Percentiles rank a stretch among this genome's conserved stretches.
phyloP scores from a whole-genome alignment of 2,329 filamentous ascomycete genomes.

The Sporothrix luriei region DNA sequence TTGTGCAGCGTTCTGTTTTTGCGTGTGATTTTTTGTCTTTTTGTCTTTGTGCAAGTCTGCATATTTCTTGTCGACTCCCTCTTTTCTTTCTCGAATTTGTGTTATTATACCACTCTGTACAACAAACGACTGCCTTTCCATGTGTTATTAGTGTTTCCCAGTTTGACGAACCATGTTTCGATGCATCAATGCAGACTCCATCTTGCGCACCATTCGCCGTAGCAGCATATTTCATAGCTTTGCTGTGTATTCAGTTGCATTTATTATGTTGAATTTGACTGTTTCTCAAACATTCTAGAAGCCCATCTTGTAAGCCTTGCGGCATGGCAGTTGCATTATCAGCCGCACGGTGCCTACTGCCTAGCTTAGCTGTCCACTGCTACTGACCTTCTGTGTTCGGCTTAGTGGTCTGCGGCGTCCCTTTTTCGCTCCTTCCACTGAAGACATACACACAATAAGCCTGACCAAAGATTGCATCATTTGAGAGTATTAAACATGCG shows the following conservation, averaged over 20 bases:
- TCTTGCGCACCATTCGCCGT: background rate
- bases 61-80: background rate
- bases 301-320: background rate
- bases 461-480: background rate
- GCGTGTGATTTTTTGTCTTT: background rate
- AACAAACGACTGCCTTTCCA: slow-evolving; percentile 10
- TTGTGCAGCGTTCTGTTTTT: background rate
- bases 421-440: background rate
- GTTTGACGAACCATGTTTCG: background rate
- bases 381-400: slow-evolving; percentile 19
- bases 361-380: no score
- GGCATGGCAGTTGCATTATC: background rate
- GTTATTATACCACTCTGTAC: slow-evolving; percentile 23
- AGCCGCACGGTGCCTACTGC: background rate
- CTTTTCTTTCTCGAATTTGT: slow-evolving; percentile 11
- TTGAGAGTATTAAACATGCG: no score
- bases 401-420: slow-evolving; percentile 16
- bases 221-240: slow-evolving; percentile 10
- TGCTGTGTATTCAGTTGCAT: background rate
- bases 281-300: background rate
- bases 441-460: background rate
- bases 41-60: background rate
- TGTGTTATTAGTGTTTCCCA: slow-evolving; percentile 3
- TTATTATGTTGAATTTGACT: background rate
- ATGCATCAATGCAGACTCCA: background rate